Evolutionary conservation across 768 basidiomycete species (phyloP), one percentile per base, ranked within the genome.

Genomic region (Kwoniella bestiolae): DNA sequence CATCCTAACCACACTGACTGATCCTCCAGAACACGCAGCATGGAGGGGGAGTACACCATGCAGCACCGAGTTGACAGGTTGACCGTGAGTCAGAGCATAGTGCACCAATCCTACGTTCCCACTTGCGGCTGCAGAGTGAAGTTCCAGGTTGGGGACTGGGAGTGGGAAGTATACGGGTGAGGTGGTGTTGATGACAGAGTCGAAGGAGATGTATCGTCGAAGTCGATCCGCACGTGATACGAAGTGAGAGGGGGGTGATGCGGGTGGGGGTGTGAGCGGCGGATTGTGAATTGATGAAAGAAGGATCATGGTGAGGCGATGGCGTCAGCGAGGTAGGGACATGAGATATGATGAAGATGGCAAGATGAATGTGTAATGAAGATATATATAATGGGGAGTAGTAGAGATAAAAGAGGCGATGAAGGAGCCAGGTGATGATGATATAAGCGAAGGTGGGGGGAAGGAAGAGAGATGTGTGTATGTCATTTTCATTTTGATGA

Each of bases 41-140:
- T 99, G 96, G 8, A 99, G 85, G 3, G 96, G 94, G n/a, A 96
- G 87, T 3, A 99, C 91, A 35, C 96, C 96, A 77, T 95, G 92
- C 58, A 97, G 86, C 32, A 96, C 92, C 4, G 93, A 91, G 81
- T 99, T 97, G 81, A 95, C 88, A 9, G 96, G 95, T 75, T 98
- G 96, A 7, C 95, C 95, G 73, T 94, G 90, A 2, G 88, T 87
- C 25, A 99, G 85, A 2, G 96, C 96, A 80, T 79, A 76, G 29
- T 74, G 72, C 1, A 75, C 74, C 25, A 76, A 53, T 18, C 83
- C 94, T 56, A 95, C 85, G 80, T 99, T 93, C 57, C 94, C 94
- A 29, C 78, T 82, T 23, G 82, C 83, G 1, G 82, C 82, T 1
- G 85, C 85, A 12, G 81, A 76, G 67, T 86, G 85, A 18, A 85